Conservation (phyloP, 805 yeast species). For the Saccharomyces mikatae region DNA sequence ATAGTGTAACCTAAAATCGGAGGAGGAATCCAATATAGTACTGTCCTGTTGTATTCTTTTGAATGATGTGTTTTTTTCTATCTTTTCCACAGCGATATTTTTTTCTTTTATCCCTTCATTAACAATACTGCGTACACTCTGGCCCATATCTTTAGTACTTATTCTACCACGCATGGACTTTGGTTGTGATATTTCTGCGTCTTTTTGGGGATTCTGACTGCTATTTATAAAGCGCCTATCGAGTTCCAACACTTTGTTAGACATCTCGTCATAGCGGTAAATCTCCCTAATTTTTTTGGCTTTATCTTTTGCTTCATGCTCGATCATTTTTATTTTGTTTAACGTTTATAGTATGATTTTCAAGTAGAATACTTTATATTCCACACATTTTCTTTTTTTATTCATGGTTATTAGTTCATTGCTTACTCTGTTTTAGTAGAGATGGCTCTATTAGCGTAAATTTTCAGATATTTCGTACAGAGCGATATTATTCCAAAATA, state of each 20-base stretch:
- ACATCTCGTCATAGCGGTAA: slow-evolving; percentile 64
- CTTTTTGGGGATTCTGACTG: slow-evolving; percentile 33
- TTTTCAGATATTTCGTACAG: background rate
- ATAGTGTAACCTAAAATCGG: slow-evolving; percentile 47
- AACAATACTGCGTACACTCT: slow-evolving; percentile 14
- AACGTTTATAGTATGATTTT: too few species aligned
- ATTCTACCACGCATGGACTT: slow-evolving; percentile 64
- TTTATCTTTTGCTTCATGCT: slow-evolving; percentile 7
- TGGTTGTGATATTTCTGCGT: slow-evolving; percentile 55
- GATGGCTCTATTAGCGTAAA: background rate
- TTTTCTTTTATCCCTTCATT: slow-evolving; percentile 11
- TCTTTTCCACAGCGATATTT: slow-evolving; percentile 13
- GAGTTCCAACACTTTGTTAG: slow-evolving; percentile 60
- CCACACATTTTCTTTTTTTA: background rate
- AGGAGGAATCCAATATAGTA: slow-evolving; percentile 31
- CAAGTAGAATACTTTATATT: background rate
- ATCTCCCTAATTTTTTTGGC: slow-evolving; percentile 25
- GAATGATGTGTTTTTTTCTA: slow-evolving; percentile 10
- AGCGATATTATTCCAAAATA: background rate
- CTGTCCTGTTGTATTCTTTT: slow-evolving; percentile 1
- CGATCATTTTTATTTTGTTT: slow-evolving; percentile 7
- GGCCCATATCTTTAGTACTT: slow-evolving; percentile 64
- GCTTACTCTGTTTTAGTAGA: background rate
- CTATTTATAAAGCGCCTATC: slow-evolving; percentile 45
- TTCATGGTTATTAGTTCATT: background rate